phyloP scores from a whole-genome alignment of 768 basidiomycete species.

The Cubamyces sp. region DNA sequence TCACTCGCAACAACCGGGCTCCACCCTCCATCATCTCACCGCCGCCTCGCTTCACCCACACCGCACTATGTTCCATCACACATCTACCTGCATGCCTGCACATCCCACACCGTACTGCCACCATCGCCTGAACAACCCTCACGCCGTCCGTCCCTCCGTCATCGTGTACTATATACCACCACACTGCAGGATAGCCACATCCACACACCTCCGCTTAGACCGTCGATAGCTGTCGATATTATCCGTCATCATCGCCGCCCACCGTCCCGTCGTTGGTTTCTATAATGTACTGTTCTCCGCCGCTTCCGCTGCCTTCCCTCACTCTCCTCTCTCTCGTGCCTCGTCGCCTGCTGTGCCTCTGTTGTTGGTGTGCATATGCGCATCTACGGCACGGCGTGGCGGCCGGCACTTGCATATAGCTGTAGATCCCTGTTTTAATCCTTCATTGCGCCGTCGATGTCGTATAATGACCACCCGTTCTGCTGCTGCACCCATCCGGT shows the following conservation, averaged over 20 bases:
- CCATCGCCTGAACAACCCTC: neutral
- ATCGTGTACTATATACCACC: conserved; percentile 2
- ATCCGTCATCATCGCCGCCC: neutral
- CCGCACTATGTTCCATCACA: neutral
- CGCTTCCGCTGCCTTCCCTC: neutral
- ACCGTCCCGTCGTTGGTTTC: neutral
- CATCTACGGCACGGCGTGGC: too few relatives aligned
- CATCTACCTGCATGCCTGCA: neutral
- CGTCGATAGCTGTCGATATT: conserved; percentile 18
- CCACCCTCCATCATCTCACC: neutral
- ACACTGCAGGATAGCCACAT: conserved; percentile 2
- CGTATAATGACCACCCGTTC: conserved; percentile 5
- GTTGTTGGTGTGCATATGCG: too few relatives aligned
- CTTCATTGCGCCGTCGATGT: neutral
- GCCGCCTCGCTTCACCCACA: neutral
- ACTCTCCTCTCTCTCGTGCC: neutral
- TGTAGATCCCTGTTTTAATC: conserved; percentile 3
- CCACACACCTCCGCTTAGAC: conserved; percentile 1
- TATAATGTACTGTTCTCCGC: conserved; percentile 1
- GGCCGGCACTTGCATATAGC: conserved; percentile 3
- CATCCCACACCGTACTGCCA: neutral
- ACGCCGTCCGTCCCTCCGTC: neutral
- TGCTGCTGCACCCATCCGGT: neutral
- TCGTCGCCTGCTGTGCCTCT: neutral
- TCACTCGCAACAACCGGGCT: neutral